Conservation (phyloP, 495 filamentous ascomycete genomes). For the Letharia lupina region DNA sequence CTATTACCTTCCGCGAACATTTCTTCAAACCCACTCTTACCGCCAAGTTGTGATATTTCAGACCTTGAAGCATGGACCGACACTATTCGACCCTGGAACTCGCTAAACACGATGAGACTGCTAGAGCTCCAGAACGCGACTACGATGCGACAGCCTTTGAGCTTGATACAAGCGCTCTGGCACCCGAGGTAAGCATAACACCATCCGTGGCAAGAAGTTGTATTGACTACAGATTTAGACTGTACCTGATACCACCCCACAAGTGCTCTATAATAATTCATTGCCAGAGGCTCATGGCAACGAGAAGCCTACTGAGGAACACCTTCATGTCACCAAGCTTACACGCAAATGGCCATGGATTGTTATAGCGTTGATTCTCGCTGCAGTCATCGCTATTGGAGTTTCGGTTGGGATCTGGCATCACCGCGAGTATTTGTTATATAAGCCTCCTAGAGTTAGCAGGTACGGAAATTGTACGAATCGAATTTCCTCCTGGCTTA, state of each 20-base stretch:
- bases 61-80: neutral
- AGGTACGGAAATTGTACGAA: neutral
- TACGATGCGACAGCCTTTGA: neutral
- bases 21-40: neutral
- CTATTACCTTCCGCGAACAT: neutral
- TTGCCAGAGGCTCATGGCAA: neutral
- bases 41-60: too few species aligned
- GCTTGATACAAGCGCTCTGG: neutral
- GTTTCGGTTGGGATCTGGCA: neutral
- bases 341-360: neutral
- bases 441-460: neutral
- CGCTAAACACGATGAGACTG: neutral
- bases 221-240: neutral
- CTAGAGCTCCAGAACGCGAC: neutral
- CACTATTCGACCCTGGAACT: neutral
- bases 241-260: neutral
- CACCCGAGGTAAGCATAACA: neutral
- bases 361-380: neutral
- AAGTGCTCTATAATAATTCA: neutral
- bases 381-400: neutral
- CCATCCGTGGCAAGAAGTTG: neutral
- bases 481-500: neutral
- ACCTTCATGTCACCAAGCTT: neutral
- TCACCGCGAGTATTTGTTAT: neutral
- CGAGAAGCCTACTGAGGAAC: neutral